These are phyloP conservation scores for Tylopilus subfusipes DNA, from an alignment of 768 basidiomycete genomes.

Conservation along the genomic window DNA sequence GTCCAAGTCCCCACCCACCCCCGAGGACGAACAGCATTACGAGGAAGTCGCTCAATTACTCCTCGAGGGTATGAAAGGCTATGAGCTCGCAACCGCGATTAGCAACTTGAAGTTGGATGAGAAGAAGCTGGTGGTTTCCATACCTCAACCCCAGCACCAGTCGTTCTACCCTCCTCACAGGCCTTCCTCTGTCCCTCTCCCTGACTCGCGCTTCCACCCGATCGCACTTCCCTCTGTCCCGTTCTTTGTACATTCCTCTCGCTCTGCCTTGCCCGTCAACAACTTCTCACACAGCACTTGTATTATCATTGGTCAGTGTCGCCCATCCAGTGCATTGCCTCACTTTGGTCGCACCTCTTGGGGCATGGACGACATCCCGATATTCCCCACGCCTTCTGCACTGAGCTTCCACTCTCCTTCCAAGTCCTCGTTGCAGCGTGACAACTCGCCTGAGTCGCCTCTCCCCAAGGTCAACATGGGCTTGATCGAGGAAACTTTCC, in stretches of 20 bases:
- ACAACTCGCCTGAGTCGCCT: constrained; percentile 43
- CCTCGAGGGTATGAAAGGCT: constrained; percentile 67
- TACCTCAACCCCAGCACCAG: too few relatives aligned
- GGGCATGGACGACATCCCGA: constrained; percentile 27
- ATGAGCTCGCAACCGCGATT: constrained; percentile 60
- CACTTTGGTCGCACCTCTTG: constrained; percentile 27
- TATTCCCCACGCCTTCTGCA: constrained; percentile 7
- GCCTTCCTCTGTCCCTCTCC: constrained; percentile 62
- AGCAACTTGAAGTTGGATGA: constrained; percentile 51
- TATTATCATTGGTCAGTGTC: constrained; percentile 41
- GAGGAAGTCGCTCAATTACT: constrained; percentile 62
- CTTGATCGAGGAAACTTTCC: constrained; percentile 45
- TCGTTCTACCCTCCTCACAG: constrained; percentile 44
- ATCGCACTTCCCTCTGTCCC: constrained; percentile 45
- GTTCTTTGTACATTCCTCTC: constrained; percentile 39
- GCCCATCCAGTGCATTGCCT: constrained; percentile 49
- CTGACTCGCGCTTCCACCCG: constrained; percentile 36
- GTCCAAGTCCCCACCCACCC: constrained; percentile 16
- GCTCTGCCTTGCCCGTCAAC: constrained; percentile 42
- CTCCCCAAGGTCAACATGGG: constrained; percentile 48
- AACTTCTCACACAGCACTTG: constrained; percentile 49
- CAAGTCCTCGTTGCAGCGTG: constrained; percentile 34
- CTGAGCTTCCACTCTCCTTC: constrained; percentile 10
- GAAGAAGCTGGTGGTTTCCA: background rate
- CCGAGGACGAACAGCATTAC: constrained; percentile 32